phyloP scores from a whole-genome alignment of 2,329 filamentous ascomycete genomes.

The Neocucurbitaria cava region DNA sequence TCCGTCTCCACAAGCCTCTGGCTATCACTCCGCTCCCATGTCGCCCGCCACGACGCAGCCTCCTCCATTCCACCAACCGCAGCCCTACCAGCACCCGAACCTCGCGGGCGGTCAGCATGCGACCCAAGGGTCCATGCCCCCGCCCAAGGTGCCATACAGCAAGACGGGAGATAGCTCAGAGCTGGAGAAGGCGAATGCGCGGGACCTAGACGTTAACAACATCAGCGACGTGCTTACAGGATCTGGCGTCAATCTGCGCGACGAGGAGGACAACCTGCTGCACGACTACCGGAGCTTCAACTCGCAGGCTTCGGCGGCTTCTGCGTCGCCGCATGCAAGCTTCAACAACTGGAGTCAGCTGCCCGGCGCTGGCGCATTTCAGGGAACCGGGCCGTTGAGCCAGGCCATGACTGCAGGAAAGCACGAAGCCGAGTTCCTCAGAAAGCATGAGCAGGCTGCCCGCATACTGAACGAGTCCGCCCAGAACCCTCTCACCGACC shows the following conservation, averaged over 20 bases:
- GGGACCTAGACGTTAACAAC: conserved; percentile 70
- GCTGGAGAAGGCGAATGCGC: conserved; percentile 61
- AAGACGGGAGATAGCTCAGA: conserved; percentile 52
- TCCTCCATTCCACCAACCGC: conserved; percentile 61
- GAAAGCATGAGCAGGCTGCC: conserved; percentile 71
- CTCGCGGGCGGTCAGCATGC: conserved; percentile 22
- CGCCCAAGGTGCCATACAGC: conserved; percentile 65
- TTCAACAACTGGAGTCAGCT: conserved; percentile 56
- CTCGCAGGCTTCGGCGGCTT: conserved; percentile 45
- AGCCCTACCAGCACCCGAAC: conserved; percentile 46
- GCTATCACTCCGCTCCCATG: conserved; percentile 39
- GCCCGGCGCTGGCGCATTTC: conserved; percentile 47
- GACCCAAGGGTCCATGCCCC: conserved; percentile 61
- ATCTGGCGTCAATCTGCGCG: conserved; percentile 84
- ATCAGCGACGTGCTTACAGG: conserved; percentile 83
- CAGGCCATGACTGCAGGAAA: conserved; percentile 71
- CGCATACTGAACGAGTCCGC: conserved; percentile 65
- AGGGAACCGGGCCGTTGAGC: conserved; percentile 46
- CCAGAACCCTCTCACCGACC: conserved; percentile 74
- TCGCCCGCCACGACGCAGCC: conserved; percentile 42
- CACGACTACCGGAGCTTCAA: conserved; percentile 65
- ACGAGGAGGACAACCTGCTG: conserved; percentile 83
- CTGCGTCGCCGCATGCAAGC: conserved; percentile 51
- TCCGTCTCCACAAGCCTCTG: conserved; percentile 37
- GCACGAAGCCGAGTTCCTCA: conserved; percentile 69